phyloP scores from a whole-genome alignment of 805 yeast genomes.

The Saccharomycopsis oosterbeekiorum region DNA sequence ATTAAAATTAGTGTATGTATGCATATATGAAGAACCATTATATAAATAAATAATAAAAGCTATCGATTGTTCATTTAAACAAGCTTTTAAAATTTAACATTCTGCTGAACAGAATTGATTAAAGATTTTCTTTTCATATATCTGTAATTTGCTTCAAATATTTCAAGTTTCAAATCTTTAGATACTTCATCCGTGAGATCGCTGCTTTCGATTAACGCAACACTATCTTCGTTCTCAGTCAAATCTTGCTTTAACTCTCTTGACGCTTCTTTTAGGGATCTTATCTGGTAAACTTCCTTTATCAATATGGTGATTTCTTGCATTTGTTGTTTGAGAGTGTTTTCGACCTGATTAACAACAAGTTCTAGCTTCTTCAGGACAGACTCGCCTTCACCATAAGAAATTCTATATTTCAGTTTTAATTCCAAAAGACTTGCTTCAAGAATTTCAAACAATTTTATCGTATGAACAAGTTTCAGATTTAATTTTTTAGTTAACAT shows the following conservation, averaged over 20 bases:
- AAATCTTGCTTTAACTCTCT: neutral
- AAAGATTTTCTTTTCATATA: neutral
- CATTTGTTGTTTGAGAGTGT: neutral
- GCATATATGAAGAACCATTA: neutral
- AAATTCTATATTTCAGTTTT: neutral
- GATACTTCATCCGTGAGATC: neutral
- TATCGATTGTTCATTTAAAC: neutral
- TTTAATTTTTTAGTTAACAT: neutral
- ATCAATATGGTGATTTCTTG: neutral
- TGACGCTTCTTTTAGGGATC: neutral
- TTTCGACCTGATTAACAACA: neutral
- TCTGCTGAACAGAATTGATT: neutral
- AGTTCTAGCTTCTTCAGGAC: neutral
- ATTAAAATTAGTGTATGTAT: neutral
- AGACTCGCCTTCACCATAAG: neutral
- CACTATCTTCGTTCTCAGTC: neutral
- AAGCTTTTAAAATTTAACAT: neutral
- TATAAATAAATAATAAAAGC: neutral
- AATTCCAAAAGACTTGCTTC: neutral
- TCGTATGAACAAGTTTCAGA: neutral
- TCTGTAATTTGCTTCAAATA: neutral
- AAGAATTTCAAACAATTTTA: neutral
- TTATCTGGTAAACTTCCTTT: neutral
- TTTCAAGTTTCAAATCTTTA: neutral
- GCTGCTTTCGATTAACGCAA: neutral